phyloP scores from a whole-genome alignment of 2,329 filamentous ascomycete species.

The Xylaria sp. region DNA sequence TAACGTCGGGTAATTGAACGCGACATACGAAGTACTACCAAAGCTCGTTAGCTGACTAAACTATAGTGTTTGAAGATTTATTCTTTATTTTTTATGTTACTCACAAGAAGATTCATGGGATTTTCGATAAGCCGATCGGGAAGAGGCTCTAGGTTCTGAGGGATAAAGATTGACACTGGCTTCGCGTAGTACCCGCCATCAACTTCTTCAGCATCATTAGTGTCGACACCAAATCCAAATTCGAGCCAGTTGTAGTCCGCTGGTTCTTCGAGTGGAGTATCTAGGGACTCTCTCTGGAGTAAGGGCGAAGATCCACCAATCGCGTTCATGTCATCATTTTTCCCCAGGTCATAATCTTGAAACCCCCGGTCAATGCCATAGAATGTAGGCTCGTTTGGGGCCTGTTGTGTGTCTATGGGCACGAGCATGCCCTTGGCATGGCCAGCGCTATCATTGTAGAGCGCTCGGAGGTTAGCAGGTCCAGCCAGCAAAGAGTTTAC shows the following conservation, averaged over 20 bases:
- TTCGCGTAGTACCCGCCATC: constrained; percentile 75
- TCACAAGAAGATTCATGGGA: constrained; percentile 78
- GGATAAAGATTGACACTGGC: constrained; percentile 70
- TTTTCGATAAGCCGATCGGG: constrained; percentile 71
- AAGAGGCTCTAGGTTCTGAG: constrained; percentile 59
- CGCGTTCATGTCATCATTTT: constrained; percentile 76
- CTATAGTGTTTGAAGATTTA: neutral
- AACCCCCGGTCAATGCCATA: constrained; percentile 79
- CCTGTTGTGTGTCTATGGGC: constrained; percentile 42
- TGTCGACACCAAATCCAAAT: constrained; percentile 60
- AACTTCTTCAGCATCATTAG: constrained; percentile 63
- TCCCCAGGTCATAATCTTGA: constrained; percentile 74
- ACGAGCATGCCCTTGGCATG: constrained; percentile 42
- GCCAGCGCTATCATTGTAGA: constrained; percentile 40
- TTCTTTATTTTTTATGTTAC: constrained; percentile 40
- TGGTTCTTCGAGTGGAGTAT: constrained; percentile 48
- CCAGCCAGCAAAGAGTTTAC: constrained; percentile 72
- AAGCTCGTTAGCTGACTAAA: constrained; percentile 42
- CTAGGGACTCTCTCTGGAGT: constrained; percentile 44
- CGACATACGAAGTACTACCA: constrained; percentile 60
- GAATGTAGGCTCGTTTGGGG: constrained; percentile 54
- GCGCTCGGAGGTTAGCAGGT: constrained; percentile 52
- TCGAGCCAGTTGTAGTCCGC: constrained; percentile 52
- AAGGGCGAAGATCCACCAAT: constrained; percentile 59
- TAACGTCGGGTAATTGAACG: constrained; percentile 2